A percentile compares a stretch with the other conserved stretches of the same genome.
These are phyloP conservation scores for Arthroderma sp. DNA, from an alignment of 2,329 filamentous ascomycete species.

Conservation along the genomic window DNA sequence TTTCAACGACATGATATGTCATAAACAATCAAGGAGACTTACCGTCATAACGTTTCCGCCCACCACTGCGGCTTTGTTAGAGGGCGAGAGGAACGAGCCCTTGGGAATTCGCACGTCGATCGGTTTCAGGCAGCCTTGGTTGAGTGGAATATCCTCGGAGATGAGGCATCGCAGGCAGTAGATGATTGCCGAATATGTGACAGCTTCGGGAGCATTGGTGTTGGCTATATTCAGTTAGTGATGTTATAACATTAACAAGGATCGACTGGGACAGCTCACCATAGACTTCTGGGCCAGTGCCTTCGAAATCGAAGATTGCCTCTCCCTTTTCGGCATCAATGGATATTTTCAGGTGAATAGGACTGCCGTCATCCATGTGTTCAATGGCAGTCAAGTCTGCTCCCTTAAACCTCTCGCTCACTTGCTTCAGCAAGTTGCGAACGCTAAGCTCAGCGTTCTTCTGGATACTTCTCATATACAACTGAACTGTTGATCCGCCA, in stretches of 20 bases:
- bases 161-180: constrained; percentile 69
- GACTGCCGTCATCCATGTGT: constrained; percentile 74
- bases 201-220: constrained; percentile 63
- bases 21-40: constrained; percentile 7
- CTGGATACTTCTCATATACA: constrained; percentile 70
- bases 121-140: constrained; percentile 67
- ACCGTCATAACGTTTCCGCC: constrained; percentile 66
- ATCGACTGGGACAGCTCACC: constrained; percentile 30
- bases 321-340: constrained; percentile 60
- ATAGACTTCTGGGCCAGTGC: constrained; percentile 66
- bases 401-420: constrained; percentile 53
- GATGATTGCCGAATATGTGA: constrained; percentile 69
- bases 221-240: constrained; percentile 38
- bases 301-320: constrained; percentile 62
- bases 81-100: constrained; percentile 59
- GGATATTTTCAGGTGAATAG: constrained; percentile 58
- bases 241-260: not conserved
- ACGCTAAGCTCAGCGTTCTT: constrained; percentile 64
- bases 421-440: constrained; percentile 53
- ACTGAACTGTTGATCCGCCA: constrained; percentile 57
- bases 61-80: constrained; percentile 60
- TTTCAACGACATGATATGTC: not conserved
- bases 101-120: constrained; percentile 60
- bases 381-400: constrained; percentile 57
- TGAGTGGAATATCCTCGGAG: constrained; percentile 64